Evolutionary conservation across 192 early-diverging fungal genomes (phyloP).

Genomic region (Coemansia sp.): DNA sequence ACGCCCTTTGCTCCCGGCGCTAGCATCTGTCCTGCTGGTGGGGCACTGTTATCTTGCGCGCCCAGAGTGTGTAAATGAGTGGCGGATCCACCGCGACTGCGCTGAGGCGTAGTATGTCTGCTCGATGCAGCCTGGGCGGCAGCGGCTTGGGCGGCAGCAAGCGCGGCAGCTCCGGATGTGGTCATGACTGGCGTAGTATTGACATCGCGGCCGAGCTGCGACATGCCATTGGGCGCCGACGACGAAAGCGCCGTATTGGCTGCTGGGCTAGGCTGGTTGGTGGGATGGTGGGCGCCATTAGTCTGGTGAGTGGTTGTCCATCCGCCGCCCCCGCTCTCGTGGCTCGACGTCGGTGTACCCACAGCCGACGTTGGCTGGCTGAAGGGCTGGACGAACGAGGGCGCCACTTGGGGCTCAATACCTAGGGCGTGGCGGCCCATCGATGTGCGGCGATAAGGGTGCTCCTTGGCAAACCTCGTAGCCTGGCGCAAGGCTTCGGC

Average conservation of each 20-base stretch:
- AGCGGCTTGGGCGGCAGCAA: slow-evolving; percentile 52
- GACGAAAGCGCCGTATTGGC: neutral
- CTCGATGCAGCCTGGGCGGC: slow-evolving; percentile 33
- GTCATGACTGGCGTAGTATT: slow-evolving; percentile 51
- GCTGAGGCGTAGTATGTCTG: slow-evolving; percentile 47
- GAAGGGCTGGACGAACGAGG: slow-evolving; percentile 53
- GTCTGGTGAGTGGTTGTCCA: neutral
- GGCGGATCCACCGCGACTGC: slow-evolving; percentile 44
- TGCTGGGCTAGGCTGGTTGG: neutral
- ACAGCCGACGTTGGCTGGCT: slow-evolving; percentile 39
- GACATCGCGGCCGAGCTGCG: neutral
- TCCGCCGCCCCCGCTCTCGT: slow-evolving; percentile 7
- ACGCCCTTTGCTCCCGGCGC: neutral
- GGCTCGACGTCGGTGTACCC: slow-evolving; percentile 33
- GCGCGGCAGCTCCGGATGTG: slow-evolving; percentile 49
- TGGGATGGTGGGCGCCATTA: neutral
- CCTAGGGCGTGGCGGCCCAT: slow-evolving; percentile 11
- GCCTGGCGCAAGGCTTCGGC: slow-evolving; percentile 18
- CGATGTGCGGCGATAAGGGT: slow-evolving; percentile 6
- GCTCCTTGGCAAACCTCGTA: neutral
- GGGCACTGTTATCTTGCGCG: neutral
- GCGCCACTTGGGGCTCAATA: slow-evolving; percentile 41
- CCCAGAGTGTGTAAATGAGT: slow-evolving; percentile 19
- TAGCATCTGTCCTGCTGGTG: neutral
- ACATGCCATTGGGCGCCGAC: neutral